Percentiles rank a stretch among this genome's conserved stretches.
Conservation (phyloP, 768 basidiomycete genomes). For the Agaricus blazei region DNA sequence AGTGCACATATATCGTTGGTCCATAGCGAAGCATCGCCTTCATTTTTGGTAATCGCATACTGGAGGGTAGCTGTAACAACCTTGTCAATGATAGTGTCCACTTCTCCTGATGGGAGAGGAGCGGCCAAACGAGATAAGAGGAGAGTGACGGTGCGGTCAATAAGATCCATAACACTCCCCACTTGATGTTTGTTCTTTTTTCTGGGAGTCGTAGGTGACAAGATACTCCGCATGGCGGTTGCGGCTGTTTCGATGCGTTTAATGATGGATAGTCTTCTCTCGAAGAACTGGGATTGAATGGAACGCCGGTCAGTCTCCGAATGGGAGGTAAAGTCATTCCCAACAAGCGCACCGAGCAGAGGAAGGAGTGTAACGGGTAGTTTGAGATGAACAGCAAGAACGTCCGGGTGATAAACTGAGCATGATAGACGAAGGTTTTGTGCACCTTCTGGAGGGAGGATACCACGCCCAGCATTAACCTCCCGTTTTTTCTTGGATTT, state of each 20-base stretch:
- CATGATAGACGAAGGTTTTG: conserved; percentile 46
- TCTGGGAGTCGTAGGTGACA: conserved; percentile 44
- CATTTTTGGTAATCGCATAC: conserved; percentile 66
- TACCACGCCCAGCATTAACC: conserved; percentile 26
- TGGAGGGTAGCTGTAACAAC: conserved; percentile 72
- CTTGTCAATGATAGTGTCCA: conserved; percentile 58
- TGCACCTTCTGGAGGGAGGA: conserved; percentile 50
- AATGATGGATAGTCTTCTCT: conserved; percentile 44
- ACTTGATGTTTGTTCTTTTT: conserved; percentile 51
- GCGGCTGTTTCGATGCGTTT: conserved; percentile 70
- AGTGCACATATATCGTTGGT: conserved; percentile 55
- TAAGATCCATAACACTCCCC: conserved; percentile 72
- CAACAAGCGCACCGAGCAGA: conserved; percentile 70
- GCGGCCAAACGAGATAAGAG: conserved; percentile 46
- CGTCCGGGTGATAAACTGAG: conserved; percentile 54
- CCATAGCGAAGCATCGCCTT: conserved; percentile 43
- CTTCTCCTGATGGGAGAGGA: conserved; percentile 55
- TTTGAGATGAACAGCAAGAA: conserved; percentile 59
- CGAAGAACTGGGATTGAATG: conserved; percentile 65
- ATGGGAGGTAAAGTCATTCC: conserved; percentile 71
- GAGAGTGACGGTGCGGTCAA: conserved; percentile 58
- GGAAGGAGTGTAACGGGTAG: conserved; percentile 71
- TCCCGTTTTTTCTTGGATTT: conserved; percentile 45
- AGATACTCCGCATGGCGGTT: conserved; percentile 46
- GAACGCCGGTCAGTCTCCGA: conserved; percentile 41